phyloP scores from a whole-genome alignment of 225 moss, liverwort and hornwort species.

The Sphagnum contortum region DNA sequence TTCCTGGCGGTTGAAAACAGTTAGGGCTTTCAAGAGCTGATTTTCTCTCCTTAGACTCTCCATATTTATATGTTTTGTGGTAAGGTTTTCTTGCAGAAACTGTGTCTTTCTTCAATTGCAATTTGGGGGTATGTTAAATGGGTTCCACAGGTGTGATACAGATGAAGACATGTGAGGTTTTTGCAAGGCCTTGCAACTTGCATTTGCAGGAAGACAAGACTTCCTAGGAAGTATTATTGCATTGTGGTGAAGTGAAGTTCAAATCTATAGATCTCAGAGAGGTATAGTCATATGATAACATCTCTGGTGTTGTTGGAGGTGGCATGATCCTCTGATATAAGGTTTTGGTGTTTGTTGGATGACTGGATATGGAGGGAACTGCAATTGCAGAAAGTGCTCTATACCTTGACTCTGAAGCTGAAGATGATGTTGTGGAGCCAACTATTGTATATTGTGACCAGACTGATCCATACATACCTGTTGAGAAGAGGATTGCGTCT shows the following conservation, averaged over 20 bases:
- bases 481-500: conserved; percentile 1
- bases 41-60: not conserved
- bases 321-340: not conserved
- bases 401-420: conserved; percentile 1
- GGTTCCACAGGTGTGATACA: not conserved
- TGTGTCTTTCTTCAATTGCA: not conserved
- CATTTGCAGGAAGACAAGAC: too few species aligned
- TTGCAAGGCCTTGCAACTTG: not conserved
- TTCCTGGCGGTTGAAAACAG: conserved; percentile 1
- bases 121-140: not conserved
- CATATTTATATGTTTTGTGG: not conserved
- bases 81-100: not conserved
- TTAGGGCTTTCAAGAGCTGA: not conserved
- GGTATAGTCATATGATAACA: not conserved
- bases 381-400: conserved; percentile 3
- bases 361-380: conserved; percentile 1
- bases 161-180: not conserved
- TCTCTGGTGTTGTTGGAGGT: not conserved
- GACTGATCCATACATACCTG: not conserved
- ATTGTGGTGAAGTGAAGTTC: not conserved
- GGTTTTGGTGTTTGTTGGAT: not conserved
- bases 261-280: not conserved
- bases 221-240: too few species aligned
- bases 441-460: not conserved
- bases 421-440: not conserved